Conservation (phyloP, 106 monocot genomes). For the Acanthochlamys bracteata region DNA sequence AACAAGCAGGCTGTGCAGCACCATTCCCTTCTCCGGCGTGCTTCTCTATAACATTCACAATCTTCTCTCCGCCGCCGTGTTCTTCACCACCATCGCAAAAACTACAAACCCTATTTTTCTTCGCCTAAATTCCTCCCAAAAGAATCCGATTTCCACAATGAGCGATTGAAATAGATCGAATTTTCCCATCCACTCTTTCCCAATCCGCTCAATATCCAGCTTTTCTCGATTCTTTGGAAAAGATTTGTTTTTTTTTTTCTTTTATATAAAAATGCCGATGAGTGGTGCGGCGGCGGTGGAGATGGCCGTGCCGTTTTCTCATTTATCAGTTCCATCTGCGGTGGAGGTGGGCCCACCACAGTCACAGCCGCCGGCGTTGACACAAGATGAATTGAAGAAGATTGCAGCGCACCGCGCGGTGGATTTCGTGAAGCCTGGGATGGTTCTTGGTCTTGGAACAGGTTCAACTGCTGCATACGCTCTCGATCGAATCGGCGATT, state of each 20-base stretch:
- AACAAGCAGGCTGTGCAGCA: too few relatives aligned
- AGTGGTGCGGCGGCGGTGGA: neutral
- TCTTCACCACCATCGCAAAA: too few relatives aligned
- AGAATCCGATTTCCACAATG: too few relatives aligned
- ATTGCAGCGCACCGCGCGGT: conserved; percentile 69
- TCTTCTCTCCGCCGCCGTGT: too few relatives aligned
- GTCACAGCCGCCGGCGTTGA: neutral
- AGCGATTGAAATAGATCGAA: neutral
- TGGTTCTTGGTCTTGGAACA: conserved; percentile 81
- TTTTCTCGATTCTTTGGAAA: neutral
- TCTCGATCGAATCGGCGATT: conserved; percentile 62
- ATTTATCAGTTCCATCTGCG: neutral
- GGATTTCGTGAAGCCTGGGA: conserved; percentile 57
- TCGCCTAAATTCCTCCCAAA: too few relatives aligned
- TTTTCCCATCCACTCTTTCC: neutral
- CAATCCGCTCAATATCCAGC: neutral
- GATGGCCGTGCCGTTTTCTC: conserved; percentile 2
- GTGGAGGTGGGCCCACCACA: neutral
- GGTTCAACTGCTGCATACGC: conserved; percentile 87
- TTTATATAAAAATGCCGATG: neutral
- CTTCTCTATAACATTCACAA: too few relatives aligned
- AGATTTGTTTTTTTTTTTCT: neutral
- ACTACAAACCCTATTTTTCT: too few relatives aligned
- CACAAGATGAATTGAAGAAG: conserved; percentile 73
- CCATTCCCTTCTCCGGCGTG: too few relatives aligned